phyloP scores from a whole-genome alignment of 2,329 filamentous ascomycete species.

The Chaetomiaceae sp. region DNA sequence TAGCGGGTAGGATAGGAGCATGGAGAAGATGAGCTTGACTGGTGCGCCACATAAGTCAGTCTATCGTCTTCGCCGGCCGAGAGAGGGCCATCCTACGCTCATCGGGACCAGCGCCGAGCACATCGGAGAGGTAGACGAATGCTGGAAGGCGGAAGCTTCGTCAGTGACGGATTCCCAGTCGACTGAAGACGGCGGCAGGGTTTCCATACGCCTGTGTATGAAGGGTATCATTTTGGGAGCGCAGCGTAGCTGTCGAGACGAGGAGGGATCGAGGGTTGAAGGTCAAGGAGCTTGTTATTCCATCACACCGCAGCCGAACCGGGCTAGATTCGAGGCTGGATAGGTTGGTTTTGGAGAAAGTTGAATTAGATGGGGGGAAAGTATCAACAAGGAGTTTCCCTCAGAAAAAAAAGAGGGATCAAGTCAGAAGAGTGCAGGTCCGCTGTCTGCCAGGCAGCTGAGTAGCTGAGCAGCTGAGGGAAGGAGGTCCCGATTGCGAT shows the following conservation, averaged over 20 bases:
- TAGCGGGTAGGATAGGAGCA: conserved; percentile 87
- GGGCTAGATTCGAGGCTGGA: too few relatives aligned
- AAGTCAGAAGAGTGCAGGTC: too few relatives aligned
- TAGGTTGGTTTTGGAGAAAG: too few relatives aligned
- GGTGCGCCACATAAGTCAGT: conserved; percentile 10
- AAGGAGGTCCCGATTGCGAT: too few relatives aligned
- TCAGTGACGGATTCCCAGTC: conserved; percentile 15
- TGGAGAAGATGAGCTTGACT: conserved; percentile 93
- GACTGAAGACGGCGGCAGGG: neutral
- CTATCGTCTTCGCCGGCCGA: neutral
- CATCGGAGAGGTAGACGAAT: conserved; percentile 40
- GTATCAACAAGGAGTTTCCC: too few relatives aligned
- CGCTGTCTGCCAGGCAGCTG: too few relatives aligned
- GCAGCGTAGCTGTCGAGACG: too few relatives aligned
- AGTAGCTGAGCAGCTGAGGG: too few relatives aligned
- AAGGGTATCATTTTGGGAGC: conserved; percentile 32
- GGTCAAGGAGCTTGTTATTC: too few relatives aligned
- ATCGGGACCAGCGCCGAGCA: conserved; percentile 42
- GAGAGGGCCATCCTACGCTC: conserved; percentile 35
- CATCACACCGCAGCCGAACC: too few relatives aligned
- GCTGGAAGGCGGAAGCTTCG: conserved; percentile 31
- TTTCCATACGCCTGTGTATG: conserved; percentile 32
- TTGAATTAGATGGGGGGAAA: too few relatives aligned
- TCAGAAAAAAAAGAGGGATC: too few relatives aligned
- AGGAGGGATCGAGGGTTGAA: neutral